Evolutionary conservation across 2,329 filamentous ascomycete genomes (phyloP), one percentile per base, ranked within the genome.

Genomic region (Coleophoma cylindrospora): DNA sequence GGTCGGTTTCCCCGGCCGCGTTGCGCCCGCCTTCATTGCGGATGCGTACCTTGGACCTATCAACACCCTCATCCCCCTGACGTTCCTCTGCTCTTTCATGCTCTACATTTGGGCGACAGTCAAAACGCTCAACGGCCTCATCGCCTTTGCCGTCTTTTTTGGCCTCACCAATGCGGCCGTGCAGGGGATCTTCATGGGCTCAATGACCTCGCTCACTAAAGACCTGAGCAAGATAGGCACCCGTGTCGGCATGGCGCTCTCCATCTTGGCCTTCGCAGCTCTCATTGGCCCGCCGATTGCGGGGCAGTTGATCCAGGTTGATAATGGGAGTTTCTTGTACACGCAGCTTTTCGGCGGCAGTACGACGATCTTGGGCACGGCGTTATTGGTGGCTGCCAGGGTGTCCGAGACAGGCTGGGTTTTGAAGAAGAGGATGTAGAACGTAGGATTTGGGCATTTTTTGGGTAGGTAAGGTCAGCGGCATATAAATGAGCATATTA

Each of bases 241-340:
- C 4, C 64, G 77, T 7, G 77, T 81, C 61, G 79, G 79, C 47
- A 80, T 81, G 77, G 68, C 73, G 1, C n/a, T 44, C 1, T 27
- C 19, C 14, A 44, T 44, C 15, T 33, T 49, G 13, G 32, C 33
- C 21, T 33, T 43, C 15, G 47, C 47, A 8, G 34, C 17, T 34
- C 38, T 49, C 7, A 49, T 27, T 17, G 47, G 47, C 17, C 37
- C 38, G 21, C 47, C 47, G 15, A 49, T 49, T 22, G 37, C 36
- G 4, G 47, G 47, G 7, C 14, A 17, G 17, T 21, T 49, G 22
- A 49, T 49, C 9, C n/a, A 47, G 17, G 19, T 32, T 33, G 41
- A n/a, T 14, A 27, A 27, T 11, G 41, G 41, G 2, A 44, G 41
- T 27, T 44, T 44, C n/a, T 15, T 44, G 21, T 44, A 27, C 9